These are phyloP conservation scores for Aspergillus sp. DNA, from an alignment of 2,329 filamentous ascomycete genomes.

Conservation along the genomic window DNA sequence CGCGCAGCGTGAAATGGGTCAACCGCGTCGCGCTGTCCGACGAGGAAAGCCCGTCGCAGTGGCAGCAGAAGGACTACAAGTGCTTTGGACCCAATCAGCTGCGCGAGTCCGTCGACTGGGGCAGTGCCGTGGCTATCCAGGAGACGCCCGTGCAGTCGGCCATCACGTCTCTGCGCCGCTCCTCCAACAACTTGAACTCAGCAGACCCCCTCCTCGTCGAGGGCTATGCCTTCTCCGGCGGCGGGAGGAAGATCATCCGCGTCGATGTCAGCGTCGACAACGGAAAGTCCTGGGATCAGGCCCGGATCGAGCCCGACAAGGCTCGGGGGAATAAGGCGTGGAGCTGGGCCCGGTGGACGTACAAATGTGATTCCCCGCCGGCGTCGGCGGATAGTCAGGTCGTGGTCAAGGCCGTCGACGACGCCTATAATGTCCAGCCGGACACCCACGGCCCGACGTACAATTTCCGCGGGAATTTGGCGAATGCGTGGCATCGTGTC, in stretches of 20 bases:
- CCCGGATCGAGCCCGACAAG: constrained; percentile 47
- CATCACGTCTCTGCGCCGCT: constrained; percentile 39
- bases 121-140: constrained; percentile 54
- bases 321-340: constrained; percentile 44
- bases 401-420: constrained; percentile 58
- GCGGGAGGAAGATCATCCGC: constrained; percentile 56
- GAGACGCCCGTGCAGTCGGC: constrained; percentile 61
- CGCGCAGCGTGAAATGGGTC: constrained; percentile 61
- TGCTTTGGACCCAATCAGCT: constrained; percentile 56
- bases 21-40: constrained; percentile 54
- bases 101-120: constrained; percentile 49
- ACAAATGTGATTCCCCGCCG: constrained; percentile 28
- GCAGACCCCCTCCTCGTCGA: too few relatives aligned
- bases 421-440: constrained; percentile 58
- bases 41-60: constrained; percentile 57
- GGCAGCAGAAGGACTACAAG: constrained; percentile 61
- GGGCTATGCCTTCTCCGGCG: constrained; percentile 61
- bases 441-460: constrained; percentile 23
- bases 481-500: constrained; percentile 3
- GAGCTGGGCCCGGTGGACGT: constrained; percentile 59
- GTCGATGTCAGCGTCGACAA: constrained; percentile 58
- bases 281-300: constrained; percentile 56
- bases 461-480: constrained; percentile 2
- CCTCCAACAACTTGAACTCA: too few relatives aligned
- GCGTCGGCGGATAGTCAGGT: constrained; percentile 45